Evolutionary conservation across 768 basidiomycete genomes (phyloP).

Genomic region (Tephrocybe sp.): DNA sequence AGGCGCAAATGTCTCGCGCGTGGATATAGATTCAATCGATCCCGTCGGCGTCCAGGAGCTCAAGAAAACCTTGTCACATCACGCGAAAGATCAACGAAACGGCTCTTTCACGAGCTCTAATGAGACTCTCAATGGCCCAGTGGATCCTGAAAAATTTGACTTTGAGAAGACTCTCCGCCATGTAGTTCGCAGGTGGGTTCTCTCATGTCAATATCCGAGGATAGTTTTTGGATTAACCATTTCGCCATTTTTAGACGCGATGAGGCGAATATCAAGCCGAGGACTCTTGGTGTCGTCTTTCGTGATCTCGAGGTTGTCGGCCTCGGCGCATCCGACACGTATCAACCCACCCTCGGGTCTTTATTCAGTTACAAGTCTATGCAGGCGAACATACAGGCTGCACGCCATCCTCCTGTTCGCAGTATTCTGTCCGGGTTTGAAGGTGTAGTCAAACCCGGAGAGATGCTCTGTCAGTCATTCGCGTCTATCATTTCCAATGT

Average conservation of each 20-base stretch:
- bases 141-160: constrained; percentile 26
- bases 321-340: constrained; percentile 37
- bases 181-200: constrained; percentile 23
- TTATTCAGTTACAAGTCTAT: constrained; percentile 44
- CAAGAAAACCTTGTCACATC: constrained; percentile 20
- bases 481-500: background rate
- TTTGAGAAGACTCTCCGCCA: constrained; percentile 27
- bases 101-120: constrained; percentile 14
- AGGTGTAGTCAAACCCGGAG: constrained; percentile 61
- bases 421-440: constrained; percentile 62
- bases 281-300: constrained; percentile 51
- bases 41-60: constrained; percentile 36
- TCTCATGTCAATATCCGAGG: background rate
- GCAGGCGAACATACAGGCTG: constrained; percentile 33
- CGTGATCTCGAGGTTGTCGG: constrained; percentile 52
- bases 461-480: constrained; percentile 67
- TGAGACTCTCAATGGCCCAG: constrained; percentile 17
- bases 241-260: constrained; percentile 11
- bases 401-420: constrained; percentile 60
- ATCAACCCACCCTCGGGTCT: constrained; percentile 52
- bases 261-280: constrained; percentile 15
- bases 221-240: background rate
- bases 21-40: constrained; percentile 45
- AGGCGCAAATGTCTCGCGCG: constrained; percentile 23
- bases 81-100: background rate